Evolutionary conservation across 768 basidiomycete genomes (phyloP), one percentile per base, ranked within the genome.

Genomic region (Serendipita sp.): DNA sequence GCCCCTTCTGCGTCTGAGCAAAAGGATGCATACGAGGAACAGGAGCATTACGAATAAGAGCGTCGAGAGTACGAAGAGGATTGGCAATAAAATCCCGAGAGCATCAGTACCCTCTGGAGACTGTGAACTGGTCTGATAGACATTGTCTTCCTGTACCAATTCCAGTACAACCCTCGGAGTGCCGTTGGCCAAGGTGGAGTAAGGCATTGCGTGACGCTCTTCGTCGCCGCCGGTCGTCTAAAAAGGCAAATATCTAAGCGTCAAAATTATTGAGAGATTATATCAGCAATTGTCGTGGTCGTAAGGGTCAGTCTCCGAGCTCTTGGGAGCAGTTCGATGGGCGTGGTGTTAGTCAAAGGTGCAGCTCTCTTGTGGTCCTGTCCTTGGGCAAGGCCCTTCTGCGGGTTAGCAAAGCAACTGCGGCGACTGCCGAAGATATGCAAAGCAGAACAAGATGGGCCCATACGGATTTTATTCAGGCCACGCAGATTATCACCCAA

Each of bases 61-160:
- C 3, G 92, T 92, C 28, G 90, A 87, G 38, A 97, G 82, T 54
- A 98, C 88, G 76, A 97, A 89, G 72, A 98, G 85, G 64, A 99
- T 81, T 32, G 95, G 95, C 3, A 99, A 82, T 66, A 99, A 84
- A 71, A 98, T 83, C 72, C 89, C 81, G 67, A 91, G 83, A 35
- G 87, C 82, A 70, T 90, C 87, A n/a, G 56, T 18, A 51, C 48
- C 30, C 13, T 41, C 41, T 13, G 41, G 13, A 13, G 5, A 41
- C 7, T n/a, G 48, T 18, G n/a, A 8, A 5, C n/a, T 7, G 5
- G 8, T 51, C 30, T 51, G 48, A 51, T 51, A 51, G 3, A 51
- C 48, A 7, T 5, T 18, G 7, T 32, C 30, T 18, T 51, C 48
- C n/a, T 51, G 7, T 18, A 5, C 30, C 5, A 8, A 5, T 18